A percentile compares a stretch with the other conserved stretches of the same genome.
phyloP scores from a whole-genome alignment of 208 protist genomes.

The Lotmaria passim region DNA sequence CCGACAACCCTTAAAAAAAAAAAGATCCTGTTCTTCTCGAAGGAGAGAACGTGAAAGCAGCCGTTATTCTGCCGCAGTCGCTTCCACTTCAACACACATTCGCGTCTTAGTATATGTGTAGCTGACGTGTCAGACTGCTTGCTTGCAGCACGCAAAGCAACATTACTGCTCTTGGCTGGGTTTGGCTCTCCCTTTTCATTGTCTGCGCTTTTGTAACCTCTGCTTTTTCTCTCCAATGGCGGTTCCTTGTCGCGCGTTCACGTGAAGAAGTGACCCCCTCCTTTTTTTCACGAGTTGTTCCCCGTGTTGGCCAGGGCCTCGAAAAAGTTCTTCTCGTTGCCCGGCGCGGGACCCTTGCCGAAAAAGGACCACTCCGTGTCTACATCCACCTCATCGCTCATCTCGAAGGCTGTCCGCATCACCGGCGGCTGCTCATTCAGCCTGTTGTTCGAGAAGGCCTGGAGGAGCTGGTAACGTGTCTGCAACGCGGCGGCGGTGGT shows the following conservation, averaged over 20 bases:
- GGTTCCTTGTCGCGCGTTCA: not conserved
- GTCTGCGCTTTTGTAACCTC: too few species aligned
- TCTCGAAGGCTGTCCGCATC: constrained; percentile 85
- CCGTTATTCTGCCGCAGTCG: too few species aligned
- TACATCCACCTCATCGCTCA: constrained; percentile 88
- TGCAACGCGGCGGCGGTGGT: constrained; percentile 62
- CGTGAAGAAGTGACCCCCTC: not conserved
- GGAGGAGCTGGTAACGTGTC: constrained; percentile 74
- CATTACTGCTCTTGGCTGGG: too few species aligned
- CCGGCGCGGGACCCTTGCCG: constrained; percentile 77
- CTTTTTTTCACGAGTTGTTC: constrained; percentile 15
- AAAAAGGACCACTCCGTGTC: constrained; percentile 86
- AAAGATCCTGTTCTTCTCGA: constrained; percentile 17
- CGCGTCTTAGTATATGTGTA: too few species aligned
- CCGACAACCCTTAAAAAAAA: too few species aligned
- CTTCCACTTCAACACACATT: too few species aligned
- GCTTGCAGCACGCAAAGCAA: too few species aligned
- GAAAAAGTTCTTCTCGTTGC: constrained; percentile 84
- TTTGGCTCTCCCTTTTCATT: too few species aligned
- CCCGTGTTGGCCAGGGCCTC: constrained; percentile 55
- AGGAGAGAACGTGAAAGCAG: too few species aligned
- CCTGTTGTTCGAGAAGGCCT: constrained; percentile 67
- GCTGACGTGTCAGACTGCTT: too few species aligned
- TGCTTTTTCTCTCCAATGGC: not conserved
- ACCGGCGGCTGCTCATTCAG: constrained; percentile 59